Evolutionary conservation across 108 stramenopile species (phyloP).

Genomic region (Epithemia pelagica): DNA sequence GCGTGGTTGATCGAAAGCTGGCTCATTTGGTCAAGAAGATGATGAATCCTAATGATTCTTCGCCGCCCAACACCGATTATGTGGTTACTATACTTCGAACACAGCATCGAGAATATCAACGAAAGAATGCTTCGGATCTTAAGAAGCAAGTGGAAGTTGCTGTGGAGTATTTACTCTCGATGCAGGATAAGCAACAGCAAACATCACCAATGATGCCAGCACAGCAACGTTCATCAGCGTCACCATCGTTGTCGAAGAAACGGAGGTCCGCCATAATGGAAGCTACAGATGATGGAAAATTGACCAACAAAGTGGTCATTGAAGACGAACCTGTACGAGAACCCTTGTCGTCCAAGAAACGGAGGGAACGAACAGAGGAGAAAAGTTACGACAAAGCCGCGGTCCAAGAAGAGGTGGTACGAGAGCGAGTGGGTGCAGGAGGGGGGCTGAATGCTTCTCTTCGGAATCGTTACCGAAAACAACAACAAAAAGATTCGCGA

Average conservation of each 20-base stretch:
- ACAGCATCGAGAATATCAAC: constrained; percentile 64
- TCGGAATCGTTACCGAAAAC: constrained; percentile 51
- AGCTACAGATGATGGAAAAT: not conserved
- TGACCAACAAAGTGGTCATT: constrained; percentile 3
- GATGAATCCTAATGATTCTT: constrained; percentile 5
- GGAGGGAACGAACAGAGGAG: constrained; percentile 23
- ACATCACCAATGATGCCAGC: constrained; percentile 3
- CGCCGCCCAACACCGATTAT: constrained; percentile 23
- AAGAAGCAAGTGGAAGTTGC: constrained; percentile 40
- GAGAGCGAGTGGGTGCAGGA: constrained; percentile 14
- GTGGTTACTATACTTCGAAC: constrained; percentile 25
- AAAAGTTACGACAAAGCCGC: constrained; percentile 42
- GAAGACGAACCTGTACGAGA: too few species aligned
- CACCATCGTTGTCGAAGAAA: not conserved
- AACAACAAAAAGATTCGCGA: constrained; percentile 29
- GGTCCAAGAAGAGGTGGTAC: constrained; percentile 21
- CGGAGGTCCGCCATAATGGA: too few species aligned
- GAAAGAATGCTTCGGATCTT: constrained; percentile 45
- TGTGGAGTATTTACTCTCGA: constrained; percentile 9
- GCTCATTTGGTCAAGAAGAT: constrained; percentile 40
- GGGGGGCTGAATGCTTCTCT: constrained; percentile 66
- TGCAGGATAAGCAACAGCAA: not conserved
- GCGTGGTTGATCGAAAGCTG: constrained; percentile 34
- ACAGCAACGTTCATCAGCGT: not conserved
- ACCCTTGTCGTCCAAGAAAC: constrained; percentile 13